Base-by-base conservation (phyloP, 306 rosid genomes). In the Citrullus amarus region DNA sequence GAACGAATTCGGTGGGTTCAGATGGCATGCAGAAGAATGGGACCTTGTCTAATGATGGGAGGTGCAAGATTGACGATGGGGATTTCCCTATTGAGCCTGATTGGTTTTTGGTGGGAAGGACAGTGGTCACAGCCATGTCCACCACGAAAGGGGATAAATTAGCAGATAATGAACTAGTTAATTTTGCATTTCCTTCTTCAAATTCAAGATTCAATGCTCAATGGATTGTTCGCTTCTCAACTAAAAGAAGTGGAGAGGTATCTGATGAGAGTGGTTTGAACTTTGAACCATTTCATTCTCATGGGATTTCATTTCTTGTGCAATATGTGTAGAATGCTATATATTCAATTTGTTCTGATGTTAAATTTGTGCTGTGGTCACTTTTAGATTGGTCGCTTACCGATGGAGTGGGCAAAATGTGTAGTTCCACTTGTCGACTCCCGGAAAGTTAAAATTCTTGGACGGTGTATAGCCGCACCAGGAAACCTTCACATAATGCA, bases 341-440 rank as follows among this genome's bases (percentile, higher is more conserved):
- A 41, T 17, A 6, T 63, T 43, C 25, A 36, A 41, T 43, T 14
- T 68, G 75, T 41, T 41, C 75, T 69, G n/a, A 66, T 9, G 28
- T 38, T 17, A 18, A 66, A 17, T 38, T 66, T 66, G 3, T 66
- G 72, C 51, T 79, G 67, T 36, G 66, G 18, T 66, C 79, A 75
- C 41, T 6, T 76, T n/a, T 62, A 93, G 98, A 91, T 93, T 82
- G 98, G 98, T 78, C 83, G 97, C 78, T 83, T 93, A 81, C 93
- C 90, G 46, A 93, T 91, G 97, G 97, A 91, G 74, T 91, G 97
- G 98, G 96, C 90, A 13, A 90, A 88, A 61, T 67, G 78, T 81
- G 82, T 93, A 11, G 78, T 83, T 81, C 97, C 96, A 2, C 93
- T 91, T 75, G 80, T 90, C 57, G 72, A 56, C 28, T 87, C 96